These are phyloP conservation scores for Cladobotryum protrusum DNA, from an alignment of 2,329 filamentous ascomycete species.

Conservation along the genomic window DNA sequence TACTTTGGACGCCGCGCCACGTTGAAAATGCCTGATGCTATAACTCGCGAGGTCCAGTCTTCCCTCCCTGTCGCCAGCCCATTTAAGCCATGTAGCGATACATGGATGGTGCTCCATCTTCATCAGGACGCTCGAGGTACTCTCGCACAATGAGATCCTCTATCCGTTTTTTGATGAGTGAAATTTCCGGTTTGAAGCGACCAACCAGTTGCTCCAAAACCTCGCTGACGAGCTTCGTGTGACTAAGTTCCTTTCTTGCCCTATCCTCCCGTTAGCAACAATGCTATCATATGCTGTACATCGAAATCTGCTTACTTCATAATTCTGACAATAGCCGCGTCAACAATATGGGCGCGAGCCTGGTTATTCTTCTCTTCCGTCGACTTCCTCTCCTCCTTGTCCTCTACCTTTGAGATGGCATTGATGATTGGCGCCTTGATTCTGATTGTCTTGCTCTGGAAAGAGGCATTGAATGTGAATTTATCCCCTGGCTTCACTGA, in stretches of 20 bases:
- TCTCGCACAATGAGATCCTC: conserved; percentile 71
- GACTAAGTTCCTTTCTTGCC: conserved; percentile 65
- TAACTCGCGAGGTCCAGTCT: conserved; percentile 4
- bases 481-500: conserved; percentile 68
- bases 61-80: neutral
- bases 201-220: conserved; percentile 62
- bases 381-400: conserved; percentile 57
- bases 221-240: conserved; percentile 64
- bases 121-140: conserved; percentile 65
- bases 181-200: conserved; percentile 70
- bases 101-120: conserved; percentile 56
- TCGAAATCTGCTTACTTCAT: conserved; percentile 66
- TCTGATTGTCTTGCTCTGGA: conserved; percentile 74
- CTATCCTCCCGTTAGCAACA: conserved; percentile 38
- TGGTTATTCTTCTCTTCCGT: conserved; percentile 74
- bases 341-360: conserved; percentile 62
- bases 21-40: conserved; percentile 4
- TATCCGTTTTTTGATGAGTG: conserved; percentile 74
- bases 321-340: conserved; percentile 72
- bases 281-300: neutral
- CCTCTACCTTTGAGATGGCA: conserved; percentile 79
- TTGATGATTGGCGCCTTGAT: conserved; percentile 86
- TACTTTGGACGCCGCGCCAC: conserved; percentile 11
- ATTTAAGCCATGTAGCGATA: conserved; percentile 66
- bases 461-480: conserved; percentile 77